A percentile compares a stretch with the other conserved stretches of the same genome.
Conservation (phyloP, 2,329 filamentous ascomycete species). For the Cadophora sp. region DNA sequence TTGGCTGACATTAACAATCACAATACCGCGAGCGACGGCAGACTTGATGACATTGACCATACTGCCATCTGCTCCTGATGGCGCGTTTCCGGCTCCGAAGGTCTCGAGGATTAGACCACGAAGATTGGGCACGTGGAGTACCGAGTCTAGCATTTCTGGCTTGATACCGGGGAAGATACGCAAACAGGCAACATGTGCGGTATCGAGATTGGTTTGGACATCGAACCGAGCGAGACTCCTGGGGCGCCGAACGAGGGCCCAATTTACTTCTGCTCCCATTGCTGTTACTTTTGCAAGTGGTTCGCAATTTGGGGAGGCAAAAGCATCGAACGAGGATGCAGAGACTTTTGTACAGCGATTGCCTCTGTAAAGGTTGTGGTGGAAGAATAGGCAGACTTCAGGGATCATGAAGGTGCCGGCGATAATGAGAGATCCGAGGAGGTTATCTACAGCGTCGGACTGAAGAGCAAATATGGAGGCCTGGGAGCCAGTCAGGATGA, state of each 20-base stretch:
- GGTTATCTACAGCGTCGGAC: conserved; percentile 74
- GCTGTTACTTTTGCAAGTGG: conserved; percentile 68
- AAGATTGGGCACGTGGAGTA: conserved; percentile 66
- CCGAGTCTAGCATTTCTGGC: conserved; percentile 72
- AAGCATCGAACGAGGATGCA: conserved; percentile 72
- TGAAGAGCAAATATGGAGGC: conserved; percentile 75
- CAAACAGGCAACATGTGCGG: conserved; percentile 73
- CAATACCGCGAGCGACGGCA: conserved; percentile 69
- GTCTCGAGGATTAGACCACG: conserved; percentile 73
- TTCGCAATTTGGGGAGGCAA: conserved; percentile 70
- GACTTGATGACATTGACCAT: conserved; percentile 68
- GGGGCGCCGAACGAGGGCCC: conserved; percentile 66
- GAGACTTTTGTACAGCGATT: conserved; percentile 74
- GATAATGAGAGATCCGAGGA: conserved; percentile 73
- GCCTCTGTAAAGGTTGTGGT: conserved; percentile 72
- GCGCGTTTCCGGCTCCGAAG: conserved; percentile 75
- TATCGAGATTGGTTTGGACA: conserved; percentile 66
- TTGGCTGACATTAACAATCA: conserved; percentile 77
- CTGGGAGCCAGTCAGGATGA: conserved; percentile 69
- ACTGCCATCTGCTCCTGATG: conserved; percentile 63
- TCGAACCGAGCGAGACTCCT: conserved; percentile 64
- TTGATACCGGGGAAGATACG: conserved; percentile 77
- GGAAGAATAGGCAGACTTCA: conserved; percentile 78
- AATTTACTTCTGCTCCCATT: conserved; percentile 67
- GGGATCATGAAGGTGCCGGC: conserved; percentile 78